These are phyloP conservation scores for Aspergillus tubingensis DNA, from an alignment of 2,329 filamentous ascomycete genomes.

Conservation along the genomic window DNA sequence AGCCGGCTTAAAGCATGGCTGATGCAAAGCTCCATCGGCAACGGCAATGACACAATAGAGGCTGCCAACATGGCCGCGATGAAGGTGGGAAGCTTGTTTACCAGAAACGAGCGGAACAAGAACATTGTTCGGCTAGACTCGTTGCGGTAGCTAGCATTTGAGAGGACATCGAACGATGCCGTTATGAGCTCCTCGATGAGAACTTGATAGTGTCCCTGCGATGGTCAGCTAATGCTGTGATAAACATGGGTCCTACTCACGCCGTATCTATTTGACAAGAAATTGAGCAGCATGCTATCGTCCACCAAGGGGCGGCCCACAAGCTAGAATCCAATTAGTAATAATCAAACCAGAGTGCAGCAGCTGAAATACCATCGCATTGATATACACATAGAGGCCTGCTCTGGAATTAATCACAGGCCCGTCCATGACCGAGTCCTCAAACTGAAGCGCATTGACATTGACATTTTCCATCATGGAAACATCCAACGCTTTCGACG, in stretches of 20 bases:
- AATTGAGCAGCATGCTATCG: conserved; percentile 74
- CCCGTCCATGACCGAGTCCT: conserved; percentile 62
- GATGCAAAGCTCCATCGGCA: conserved; percentile 65
- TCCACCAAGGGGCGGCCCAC: conserved; percentile 81
- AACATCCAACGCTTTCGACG: conserved; percentile 46
- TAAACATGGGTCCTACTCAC: conserved; percentile 50
- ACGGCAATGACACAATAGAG: conserved; percentile 60
- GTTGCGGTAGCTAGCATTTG: conserved; percentile 77
- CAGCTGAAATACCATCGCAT: conserved; percentile 65
- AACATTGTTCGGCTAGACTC: conserved; percentile 64
- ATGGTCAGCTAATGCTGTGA: conserved; percentile 6
- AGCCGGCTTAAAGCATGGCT: conserved; percentile 65
- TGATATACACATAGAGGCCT: conserved; percentile 82
- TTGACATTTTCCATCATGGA: conserved; percentile 46
- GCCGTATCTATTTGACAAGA: conserved; percentile 81
- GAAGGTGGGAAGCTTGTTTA: conserved; percentile 68
- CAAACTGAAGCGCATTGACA: conserved; percentile 54
- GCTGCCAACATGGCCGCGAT: conserved; percentile 59
- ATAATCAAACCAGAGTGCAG: too few relatives aligned
- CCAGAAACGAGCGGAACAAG: conserved; percentile 80
- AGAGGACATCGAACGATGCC: conserved; percentile 84
- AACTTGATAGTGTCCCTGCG: conserved; percentile 71
- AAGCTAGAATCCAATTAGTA: conserved; percentile 59
- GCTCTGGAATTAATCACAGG: conserved; percentile 74
- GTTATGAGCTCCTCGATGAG: conserved; percentile 81